Conservation (phyloP, 1,139 yeast species). For the Scheffersomyces titani region DNA sequence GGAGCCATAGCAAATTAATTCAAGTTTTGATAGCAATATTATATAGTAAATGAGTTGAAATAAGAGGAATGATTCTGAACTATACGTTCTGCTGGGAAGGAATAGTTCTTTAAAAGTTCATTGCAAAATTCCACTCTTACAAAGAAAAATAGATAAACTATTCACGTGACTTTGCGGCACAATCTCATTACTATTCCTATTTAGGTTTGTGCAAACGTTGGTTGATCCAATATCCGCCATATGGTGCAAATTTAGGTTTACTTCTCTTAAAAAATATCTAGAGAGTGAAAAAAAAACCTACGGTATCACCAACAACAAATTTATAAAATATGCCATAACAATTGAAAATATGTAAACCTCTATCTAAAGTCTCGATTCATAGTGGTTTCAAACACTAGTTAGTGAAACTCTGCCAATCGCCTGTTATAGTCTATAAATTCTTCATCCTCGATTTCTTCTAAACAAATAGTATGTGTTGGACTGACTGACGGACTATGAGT, state of each 20-base stretch:
- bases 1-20: not conserved
- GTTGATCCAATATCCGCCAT: not conserved
- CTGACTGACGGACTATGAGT: not conserved
- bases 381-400: not conserved
- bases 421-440: conserved; percentile 13
- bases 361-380: not conserved
- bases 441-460: conserved; percentile 19
- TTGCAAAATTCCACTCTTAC: not conserved
- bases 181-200: not conserved
- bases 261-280: too few relatives aligned
- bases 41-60: not conserved
- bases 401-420: not conserved
- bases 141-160: not conserved
- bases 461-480: not conserved
- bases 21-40: not conserved
- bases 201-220: not conserved
- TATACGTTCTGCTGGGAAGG: not conserved
- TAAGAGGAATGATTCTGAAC: not conserved
- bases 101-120: not conserved
- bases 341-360: too few relatives aligned
- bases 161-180: not conserved
- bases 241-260: not conserved
- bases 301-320: not conserved
- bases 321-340: not conserved
- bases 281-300: too few relatives aligned